Base-by-base conservation (phyloP, 176 grass and related monocot species). In the Lolium perenne region DNA sequence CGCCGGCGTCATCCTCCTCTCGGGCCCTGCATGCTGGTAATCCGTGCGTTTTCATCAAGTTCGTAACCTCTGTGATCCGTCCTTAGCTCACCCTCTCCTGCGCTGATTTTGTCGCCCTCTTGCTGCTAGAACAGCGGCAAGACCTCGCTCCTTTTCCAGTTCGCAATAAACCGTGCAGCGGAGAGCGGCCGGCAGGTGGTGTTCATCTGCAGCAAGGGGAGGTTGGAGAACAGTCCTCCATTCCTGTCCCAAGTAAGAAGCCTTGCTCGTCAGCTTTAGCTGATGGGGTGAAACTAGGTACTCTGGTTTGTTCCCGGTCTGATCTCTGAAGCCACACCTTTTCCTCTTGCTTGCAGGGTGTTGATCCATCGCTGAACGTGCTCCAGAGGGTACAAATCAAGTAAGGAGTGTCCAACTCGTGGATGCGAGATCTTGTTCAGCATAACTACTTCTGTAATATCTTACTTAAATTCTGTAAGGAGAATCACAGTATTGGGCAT, bases 61-160 rank as follows among this genome's bases (percentile, higher is more conserved):
- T 38, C 63, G 43, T 48, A 48, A 48, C 13, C 18, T n/a, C 64
- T 16, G 15, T 32, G 40, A 17, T n/a, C 55, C 25, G 46, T 63
- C 32, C 8, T 67, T 56, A 55, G 66, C 26, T 58, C 73, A 40
- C 66, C 63, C 54, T 43, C 23, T 26, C 41, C 26, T 49, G 2
- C 23, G 11, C 32, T 26, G 11, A 74, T 75, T 71, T 16, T 11
- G 43, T 29, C 7, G 60, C 23, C 53, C 71, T 16, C 51, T 65
- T 77, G 21, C 43, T 70, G 72, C 55, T 64, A 77, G 48, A 72
- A 60, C 90, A 98, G 92, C 72, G 94, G 97, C 43, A 98, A 98
- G 80, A 95, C 92, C 48, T 98, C 92, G 65, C 93, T 98, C 46
- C 87, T 98, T 67, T 95, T 98, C 82, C 92, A 95, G 84, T 98